These are phyloP conservation scores for Xylariaceae sp. DNA, from an alignment of 2,329 filamentous ascomycete genomes.

Conservation along the genomic window DNA sequence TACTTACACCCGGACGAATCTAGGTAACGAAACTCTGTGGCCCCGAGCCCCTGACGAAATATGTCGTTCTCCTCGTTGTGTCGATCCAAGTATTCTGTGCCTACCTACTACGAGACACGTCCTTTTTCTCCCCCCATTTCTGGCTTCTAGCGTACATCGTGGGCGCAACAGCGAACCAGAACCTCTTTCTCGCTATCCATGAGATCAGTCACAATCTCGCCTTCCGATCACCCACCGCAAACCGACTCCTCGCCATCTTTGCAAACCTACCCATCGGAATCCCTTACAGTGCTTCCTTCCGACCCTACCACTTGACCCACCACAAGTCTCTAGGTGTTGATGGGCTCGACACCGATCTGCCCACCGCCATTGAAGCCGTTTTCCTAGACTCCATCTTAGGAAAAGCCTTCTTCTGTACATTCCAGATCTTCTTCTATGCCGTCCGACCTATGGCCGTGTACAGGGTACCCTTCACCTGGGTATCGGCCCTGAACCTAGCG, in stretches of 20 bases:
- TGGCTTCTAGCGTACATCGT: slow-evolving; percentile 84
- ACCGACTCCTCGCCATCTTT: slow-evolving; percentile 82
- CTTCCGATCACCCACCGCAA: slow-evolving; percentile 73
- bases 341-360: slow-evolving; percentile 91
- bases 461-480: slow-evolving; percentile 75
- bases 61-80: slow-evolving; percentile 79
- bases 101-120: slow-evolving; percentile 67
- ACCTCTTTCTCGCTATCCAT: slow-evolving; percentile 96
- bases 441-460: slow-evolving; percentile 93
- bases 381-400: slow-evolving; percentile 92
- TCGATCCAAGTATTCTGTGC: slow-evolving; percentile 72
- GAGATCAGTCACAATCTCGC: slow-evolving; percentile 98
- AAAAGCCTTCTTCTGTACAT: slow-evolving; percentile 98
- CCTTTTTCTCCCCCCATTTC: slow-evolving; percentile 79
- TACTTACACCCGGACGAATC: slow-evolving; percentile 4
- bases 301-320: slow-evolving; percentile 96
- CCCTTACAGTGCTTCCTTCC: slow-evolving; percentile 92
- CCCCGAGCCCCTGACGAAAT: slow-evolving; percentile 92
- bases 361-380: slow-evolving; percentile 82
- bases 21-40: slow-evolving; percentile 96
- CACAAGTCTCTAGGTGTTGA: slow-evolving; percentile 98
- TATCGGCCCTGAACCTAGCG: slow-evolving; percentile 76
- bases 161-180: slow-evolving; percentile 95
- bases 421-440: slow-evolving; percentile 98
- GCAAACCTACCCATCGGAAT: slow-evolving; percentile 94